Conservation (phyloP, 1,139 yeast species). For the Blastobotrys illinoisensis region DNA sequence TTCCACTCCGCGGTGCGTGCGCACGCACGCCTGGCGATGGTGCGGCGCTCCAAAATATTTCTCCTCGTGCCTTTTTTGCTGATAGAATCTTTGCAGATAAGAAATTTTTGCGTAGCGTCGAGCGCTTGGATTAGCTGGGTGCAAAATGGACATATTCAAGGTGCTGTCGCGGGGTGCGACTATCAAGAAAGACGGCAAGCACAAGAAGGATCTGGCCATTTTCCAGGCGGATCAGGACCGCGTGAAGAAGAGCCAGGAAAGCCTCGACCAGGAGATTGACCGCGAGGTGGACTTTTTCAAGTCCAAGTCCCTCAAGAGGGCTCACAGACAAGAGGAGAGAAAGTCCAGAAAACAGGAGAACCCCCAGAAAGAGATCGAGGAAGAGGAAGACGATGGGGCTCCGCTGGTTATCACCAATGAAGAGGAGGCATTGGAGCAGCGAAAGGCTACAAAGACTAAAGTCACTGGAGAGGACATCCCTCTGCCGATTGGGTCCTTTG, state of each 20-base stretch:
- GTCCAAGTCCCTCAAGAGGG: conserved; percentile 7
- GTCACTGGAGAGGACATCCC: conserved; percentile 78
- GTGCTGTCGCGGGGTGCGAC: conserved; percentile 82
- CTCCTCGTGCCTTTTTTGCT: background rate
- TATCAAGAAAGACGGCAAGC: conserved; percentile 46
- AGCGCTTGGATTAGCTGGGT: background rate
- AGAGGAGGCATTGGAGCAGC: conserved; percentile 52
- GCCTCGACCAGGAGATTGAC: conserved; percentile 14
- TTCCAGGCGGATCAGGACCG: conserved; percentile 35
- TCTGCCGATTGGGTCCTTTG: conserved; percentile 82
- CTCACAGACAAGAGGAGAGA: conserved; percentile 1
- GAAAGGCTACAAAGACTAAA: conserved; percentile 55
- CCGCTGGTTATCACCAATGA: conserved; percentile 47
- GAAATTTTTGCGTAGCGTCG: background rate
- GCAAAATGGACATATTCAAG: conserved; percentile 73
- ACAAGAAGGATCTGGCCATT: conserved; percentile 28
- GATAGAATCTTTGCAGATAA: background rate
- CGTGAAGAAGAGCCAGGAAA: conserved; percentile 44
- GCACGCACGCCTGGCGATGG: background rate
- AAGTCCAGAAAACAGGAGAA: conserved; percentile 22
- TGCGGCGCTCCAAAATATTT: background rate
- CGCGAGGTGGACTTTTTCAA: conserved; percentile 61
- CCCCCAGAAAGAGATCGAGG: conserved; percentile 24
- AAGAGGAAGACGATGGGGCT: conserved; percentile 31
- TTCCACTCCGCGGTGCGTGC: background rate